Conservation (phyloP, 1,284 basidiomycete genomes). For the Moesziomyces parantarcticus region DNA sequence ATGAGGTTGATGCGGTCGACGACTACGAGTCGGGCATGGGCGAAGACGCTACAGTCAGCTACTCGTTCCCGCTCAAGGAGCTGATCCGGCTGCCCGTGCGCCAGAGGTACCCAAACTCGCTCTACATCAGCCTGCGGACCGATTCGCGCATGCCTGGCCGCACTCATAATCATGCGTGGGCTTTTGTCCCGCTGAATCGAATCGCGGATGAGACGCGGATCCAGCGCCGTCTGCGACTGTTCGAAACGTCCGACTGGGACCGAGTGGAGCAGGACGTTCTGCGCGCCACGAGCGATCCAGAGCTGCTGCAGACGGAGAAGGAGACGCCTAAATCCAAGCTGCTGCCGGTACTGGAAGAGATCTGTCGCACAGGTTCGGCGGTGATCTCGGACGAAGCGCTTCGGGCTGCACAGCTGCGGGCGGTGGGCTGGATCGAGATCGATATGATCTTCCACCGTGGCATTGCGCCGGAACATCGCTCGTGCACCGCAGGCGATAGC, state of each 20-base stretch:
- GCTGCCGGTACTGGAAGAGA: conserved; percentile 49
- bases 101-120: conserved; percentile 43
- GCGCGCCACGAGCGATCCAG: conserved; percentile 32
- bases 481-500: conserved; percentile 49
- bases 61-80: conserved; percentile 41
- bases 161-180: conserved; percentile 43
- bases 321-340: conserved; percentile 14
- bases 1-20: conserved; percentile 25
- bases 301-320: conserved; percentile 26
- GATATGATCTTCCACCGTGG: conserved; percentile 55
- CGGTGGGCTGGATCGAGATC: conserved; percentile 57
- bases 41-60: conserved; percentile 42
- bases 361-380: conserved; percentile 30
- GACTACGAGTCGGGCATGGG: conserved; percentile 42
- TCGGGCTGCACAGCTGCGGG: conserved; percentile 21
- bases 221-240: conserved; percentile 40
- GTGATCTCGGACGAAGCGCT: conserved; percentile 28
- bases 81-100: conserved; percentile 45
- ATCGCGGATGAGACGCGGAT: conserved; percentile 46
- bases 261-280: conserved; percentile 56
- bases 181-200: conserved; percentile 52
- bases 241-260: conserved; percentile 45
- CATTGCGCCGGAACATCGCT: conserved; percentile 49
- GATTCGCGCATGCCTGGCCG: conserved; percentile 57
- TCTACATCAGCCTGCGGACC: conserved; percentile 52